These are phyloP conservation scores for Petrea volubilis DNA, from an alignment of 257 asterid genomes.

Conservation along the genomic window DNA sequence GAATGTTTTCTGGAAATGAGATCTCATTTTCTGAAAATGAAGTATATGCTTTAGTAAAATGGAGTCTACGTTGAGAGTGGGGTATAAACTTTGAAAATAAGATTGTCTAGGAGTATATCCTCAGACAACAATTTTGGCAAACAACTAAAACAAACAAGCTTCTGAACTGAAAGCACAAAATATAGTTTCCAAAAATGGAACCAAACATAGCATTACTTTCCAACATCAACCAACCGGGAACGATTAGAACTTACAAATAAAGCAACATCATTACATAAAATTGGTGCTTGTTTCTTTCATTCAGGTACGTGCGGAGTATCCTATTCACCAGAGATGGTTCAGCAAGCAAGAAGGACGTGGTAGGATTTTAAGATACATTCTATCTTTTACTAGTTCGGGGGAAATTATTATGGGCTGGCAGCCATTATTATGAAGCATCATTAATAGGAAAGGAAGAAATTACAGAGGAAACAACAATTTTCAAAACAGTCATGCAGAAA, in stretches of 20 bases:
- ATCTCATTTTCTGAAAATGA: background rate
- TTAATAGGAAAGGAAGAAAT: background rate
- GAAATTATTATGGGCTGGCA: background rate
- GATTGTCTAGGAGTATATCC: background rate
- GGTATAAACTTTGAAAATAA: background rate
- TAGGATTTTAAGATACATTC: background rate
- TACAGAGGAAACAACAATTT: background rate
- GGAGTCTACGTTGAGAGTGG: background rate
- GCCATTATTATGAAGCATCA: background rate
- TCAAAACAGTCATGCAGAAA: background rate
- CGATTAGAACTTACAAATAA: background rate
- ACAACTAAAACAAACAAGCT: background rate
- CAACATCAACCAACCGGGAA: background rate
- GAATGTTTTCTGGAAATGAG: background rate
- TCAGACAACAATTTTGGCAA: background rate
- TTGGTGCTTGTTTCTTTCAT: background rate
- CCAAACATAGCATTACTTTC: background rate
- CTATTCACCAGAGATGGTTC: background rate
- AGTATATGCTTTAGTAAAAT: background rate
- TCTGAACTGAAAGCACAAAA: background rate
- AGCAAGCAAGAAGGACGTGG: background rate
- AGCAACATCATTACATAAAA: background rate
- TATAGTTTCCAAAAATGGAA: background rate
- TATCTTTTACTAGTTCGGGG: background rate
- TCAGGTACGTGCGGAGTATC: background rate